Conservation (phyloP, 2,329 filamentous ascomycete genomes). For the Diaporthe destruens region DNA sequence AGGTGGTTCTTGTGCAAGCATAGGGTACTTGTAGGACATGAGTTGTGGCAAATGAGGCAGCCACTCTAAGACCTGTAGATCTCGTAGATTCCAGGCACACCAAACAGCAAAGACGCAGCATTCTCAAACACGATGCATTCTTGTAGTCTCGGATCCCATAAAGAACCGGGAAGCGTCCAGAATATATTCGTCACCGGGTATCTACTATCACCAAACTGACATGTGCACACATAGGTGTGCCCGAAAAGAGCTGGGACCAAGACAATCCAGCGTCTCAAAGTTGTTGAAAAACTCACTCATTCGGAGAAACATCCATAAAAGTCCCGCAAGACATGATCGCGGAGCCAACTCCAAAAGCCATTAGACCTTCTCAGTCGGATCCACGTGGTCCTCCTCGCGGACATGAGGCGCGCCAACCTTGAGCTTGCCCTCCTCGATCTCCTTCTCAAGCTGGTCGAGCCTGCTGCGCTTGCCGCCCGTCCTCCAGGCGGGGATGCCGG, state of each 20-base stretch:
- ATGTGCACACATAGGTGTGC: not conserved
- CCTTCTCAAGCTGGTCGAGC: slow-evolving; percentile 60
- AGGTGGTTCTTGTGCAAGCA: not conserved
- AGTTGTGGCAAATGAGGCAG: not conserved
- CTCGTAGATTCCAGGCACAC: too few relatives aligned
- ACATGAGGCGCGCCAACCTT: slow-evolving; percentile 49
- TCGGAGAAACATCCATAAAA: not conserved
- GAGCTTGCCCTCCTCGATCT: slow-evolving; percentile 61
- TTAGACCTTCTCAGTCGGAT: slow-evolving; percentile 24
- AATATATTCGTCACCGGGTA: slow-evolving; percentile 10
- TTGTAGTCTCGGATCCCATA: too few relatives aligned
- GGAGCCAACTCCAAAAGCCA: not conserved
- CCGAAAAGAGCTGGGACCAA: not conserved
- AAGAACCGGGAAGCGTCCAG: not conserved
- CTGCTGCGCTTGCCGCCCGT: slow-evolving; percentile 55
- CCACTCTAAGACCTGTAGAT: not conserved
- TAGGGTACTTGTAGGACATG: not conserved
- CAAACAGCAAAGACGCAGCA: not conserved
- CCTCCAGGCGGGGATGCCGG: slow-evolving; percentile 70
- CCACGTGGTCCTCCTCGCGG: not conserved
- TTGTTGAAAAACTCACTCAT: not conserved
- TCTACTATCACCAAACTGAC: not conserved
- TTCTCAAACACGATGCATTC: too few relatives aligned
- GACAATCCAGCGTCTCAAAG: not conserved
- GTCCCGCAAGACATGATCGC: not conserved